Evolutionary conservation across 2,329 filamentous ascomycete genomes (phyloP).

Genomic region (Onygena corvina): DNA sequence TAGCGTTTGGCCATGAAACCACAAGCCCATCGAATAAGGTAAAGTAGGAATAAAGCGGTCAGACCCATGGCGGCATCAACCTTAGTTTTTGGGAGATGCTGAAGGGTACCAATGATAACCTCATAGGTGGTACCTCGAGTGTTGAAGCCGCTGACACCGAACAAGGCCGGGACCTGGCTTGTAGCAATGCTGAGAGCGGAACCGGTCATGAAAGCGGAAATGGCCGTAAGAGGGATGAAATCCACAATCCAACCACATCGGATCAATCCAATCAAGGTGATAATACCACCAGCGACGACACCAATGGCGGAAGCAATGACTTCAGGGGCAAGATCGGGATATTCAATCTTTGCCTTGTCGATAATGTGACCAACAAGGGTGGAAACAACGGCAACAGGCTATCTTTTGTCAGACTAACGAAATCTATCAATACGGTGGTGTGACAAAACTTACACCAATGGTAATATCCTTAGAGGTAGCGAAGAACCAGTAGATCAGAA

Average conservation of each 20-base stretch:
- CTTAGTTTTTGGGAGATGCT: conserved; percentile 52
- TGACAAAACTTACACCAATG: conserved; percentile 57
- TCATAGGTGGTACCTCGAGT: conserved; percentile 67
- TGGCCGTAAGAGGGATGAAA: conserved; percentile 77
- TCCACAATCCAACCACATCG: conserved; percentile 85
- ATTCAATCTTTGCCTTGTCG: conserved; percentile 43
- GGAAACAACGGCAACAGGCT: conserved; percentile 92
- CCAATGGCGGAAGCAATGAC: conserved; percentile 67
- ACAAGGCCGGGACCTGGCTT: conserved; percentile 68
- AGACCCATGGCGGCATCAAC: conserved; percentile 82
- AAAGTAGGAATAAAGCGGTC: conserved; percentile 67
- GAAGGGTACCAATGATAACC: conserved; percentile 73
- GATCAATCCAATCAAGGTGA: conserved; percentile 64
- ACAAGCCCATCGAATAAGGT: conserved; percentile 58
- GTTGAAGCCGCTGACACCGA: conserved; percentile 63
- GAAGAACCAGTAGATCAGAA: conserved; percentile 92
- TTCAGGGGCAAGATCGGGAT: conserved; percentile 46
- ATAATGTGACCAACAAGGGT: conserved; percentile 79
- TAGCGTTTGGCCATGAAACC: conserved; percentile 54
- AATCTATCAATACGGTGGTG: background rate
- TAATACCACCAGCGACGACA: conserved; percentile 63
- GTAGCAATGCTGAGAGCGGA: conserved; percentile 79
- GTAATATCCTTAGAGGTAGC: conserved; percentile 98
- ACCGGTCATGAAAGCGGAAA: conserved; percentile 94
- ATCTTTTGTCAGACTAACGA: conserved; percentile 10